These are phyloP conservation scores for Collariella sp. DNA, from an alignment of 495 filamentous ascomycete genomes.

Conservation along the genomic window DNA sequence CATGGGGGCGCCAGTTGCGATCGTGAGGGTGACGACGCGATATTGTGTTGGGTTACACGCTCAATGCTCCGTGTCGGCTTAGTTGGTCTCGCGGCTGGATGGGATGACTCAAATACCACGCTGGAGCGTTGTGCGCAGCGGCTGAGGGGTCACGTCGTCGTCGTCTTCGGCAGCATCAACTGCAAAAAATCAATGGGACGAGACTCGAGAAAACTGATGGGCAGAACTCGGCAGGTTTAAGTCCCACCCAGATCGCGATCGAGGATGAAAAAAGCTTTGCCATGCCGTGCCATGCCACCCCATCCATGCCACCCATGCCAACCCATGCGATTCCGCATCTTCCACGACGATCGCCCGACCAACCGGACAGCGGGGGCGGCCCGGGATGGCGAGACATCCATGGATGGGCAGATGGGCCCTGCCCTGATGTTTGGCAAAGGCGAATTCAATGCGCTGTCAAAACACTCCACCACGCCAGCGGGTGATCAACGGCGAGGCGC, in stretches of 20 bases:
- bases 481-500: neutral
- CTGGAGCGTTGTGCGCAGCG: neutral
- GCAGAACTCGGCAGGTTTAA: neutral
- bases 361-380: neutral
- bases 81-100: neutral
- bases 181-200: neutral
- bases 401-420: too few relatives aligned
- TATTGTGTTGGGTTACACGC: neutral
- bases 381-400: neutral
- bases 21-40: neutral
- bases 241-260: neutral
- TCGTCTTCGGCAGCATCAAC: neutral
- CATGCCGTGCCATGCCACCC: neutral
- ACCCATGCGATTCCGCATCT: neutral
- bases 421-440: too few relatives aligned
- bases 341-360: neutral
- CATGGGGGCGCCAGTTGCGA: neutral
- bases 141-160: neutral
- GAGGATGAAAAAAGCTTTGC: too few relatives aligned
- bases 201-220: neutral
- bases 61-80: neutral
- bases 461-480: neutral
- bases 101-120: neutral
- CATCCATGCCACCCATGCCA: neutral
- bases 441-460: neutral